Conservation (phyloP, 257 asterid species). For the Solanum megistacrolobum region DNA sequence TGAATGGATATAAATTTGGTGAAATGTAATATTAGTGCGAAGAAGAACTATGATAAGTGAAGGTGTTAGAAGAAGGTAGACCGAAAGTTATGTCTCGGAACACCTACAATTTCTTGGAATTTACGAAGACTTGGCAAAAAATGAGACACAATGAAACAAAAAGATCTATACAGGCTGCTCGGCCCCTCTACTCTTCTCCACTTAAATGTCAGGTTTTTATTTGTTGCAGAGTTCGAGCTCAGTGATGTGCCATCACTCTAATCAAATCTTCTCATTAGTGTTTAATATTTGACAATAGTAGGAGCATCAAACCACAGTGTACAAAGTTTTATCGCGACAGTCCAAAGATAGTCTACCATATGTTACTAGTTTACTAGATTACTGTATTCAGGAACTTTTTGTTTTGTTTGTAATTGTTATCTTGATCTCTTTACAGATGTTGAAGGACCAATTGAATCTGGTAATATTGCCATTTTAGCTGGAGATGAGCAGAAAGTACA, state of each 20-base stretch:
- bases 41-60: background rate
- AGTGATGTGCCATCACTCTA: background rate
- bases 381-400: background rate
- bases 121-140: background rate
- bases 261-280: background rate
- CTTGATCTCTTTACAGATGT: background rate
- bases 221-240: background rate
- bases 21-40: background rate
- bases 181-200: background rate
- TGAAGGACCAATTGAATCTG: constrained; percentile 15
- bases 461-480: constrained; percentile 7
- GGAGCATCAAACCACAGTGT: background rate
- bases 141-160: background rate
- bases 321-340: background rate
- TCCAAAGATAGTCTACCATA: background rate
- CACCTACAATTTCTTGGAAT: background rate
- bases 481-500: constrained; percentile 24
- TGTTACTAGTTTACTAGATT: background rate
- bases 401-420: background rate
- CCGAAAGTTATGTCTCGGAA: background rate
- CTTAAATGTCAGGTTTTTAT: background rate
- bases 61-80: background rate
- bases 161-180: background rate
- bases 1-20: background rate
- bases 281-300: background rate